A percentile compares a stretch with the other conserved stretches of the same genome.
Conservation (phyloP, 768 basidiomycete species). For the Panus rudis region DNA sequence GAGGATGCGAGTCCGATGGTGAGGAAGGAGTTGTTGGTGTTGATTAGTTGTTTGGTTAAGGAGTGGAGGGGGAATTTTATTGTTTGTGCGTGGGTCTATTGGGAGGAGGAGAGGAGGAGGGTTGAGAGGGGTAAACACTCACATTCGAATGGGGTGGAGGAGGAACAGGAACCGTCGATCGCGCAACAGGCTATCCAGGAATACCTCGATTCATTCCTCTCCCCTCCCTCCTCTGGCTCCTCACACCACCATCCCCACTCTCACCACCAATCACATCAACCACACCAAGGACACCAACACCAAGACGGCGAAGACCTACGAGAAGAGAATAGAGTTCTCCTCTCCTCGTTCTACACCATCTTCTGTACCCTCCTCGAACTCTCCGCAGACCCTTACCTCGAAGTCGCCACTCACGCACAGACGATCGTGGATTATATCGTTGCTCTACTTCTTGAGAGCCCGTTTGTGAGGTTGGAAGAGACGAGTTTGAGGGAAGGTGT, state of each 20-base stretch:
- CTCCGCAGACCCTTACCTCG: conserved; percentile 87
- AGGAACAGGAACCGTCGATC: conserved; percentile 59
- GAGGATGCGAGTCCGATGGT: conserved; percentile 97
- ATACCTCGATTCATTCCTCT: conserved; percentile 72
- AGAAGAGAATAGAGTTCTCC: conserved; percentile 73
- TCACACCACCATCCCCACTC: too few relatives aligned
- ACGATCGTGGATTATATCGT: conserved; percentile 90
- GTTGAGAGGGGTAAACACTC: too few relatives aligned
- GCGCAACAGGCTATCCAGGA: conserved; percentile 65
- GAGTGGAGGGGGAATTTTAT: conserved; percentile 97
- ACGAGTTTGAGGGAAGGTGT: too few relatives aligned
- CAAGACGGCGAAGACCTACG: conserved; percentile 59
- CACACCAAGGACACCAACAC: too few relatives aligned
- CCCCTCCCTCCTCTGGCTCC: too few relatives aligned
- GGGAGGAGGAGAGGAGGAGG: conserved; percentile 83
- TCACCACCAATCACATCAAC: too few relatives aligned
- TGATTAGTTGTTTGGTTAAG: conserved; percentile 88
- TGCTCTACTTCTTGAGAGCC: conserved; percentile 83
- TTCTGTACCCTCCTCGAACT: conserved; percentile 84
- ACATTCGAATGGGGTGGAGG: conserved; percentile 25
- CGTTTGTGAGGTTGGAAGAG: conserved; percentile 69
- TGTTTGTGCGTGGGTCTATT: conserved; percentile 93
- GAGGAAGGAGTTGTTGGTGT: conserved; percentile 84
- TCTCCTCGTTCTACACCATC: conserved; percentile 93
- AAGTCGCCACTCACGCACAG: conserved; percentile 86